phyloP scores from a whole-genome alignment of 2,329 filamentous ascomycete genomes.

The Helminthosporium solani region DNA sequence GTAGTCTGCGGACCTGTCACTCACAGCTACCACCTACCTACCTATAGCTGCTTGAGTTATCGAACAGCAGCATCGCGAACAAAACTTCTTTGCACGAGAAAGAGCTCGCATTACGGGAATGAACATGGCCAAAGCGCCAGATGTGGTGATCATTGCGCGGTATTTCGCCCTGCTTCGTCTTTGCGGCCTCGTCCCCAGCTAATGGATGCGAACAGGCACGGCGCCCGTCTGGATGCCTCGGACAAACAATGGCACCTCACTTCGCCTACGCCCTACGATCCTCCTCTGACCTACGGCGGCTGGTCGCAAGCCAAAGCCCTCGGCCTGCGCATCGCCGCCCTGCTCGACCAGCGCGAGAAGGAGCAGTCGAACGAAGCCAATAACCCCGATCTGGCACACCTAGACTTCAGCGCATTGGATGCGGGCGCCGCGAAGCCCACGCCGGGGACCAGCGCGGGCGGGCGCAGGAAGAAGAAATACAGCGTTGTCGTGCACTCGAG shows the following conservation, averaged over 20 bases:
- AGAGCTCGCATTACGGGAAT: neutral
- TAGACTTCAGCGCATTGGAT: conserved; percentile 25
- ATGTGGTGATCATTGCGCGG: conserved; percentile 54
- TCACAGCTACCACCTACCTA: too few species aligned
- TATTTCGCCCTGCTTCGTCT: conserved; percentile 25
- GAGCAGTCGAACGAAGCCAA: conserved; percentile 40
- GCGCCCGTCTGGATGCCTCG: conserved; percentile 87
- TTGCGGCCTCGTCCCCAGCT: conserved; percentile 13
- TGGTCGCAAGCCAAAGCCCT: conserved; percentile 84
- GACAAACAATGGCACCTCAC: conserved; percentile 94
- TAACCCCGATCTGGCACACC: conserved; percentile 20
- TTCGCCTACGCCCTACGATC: conserved; percentile 91
- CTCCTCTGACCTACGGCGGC: conserved; percentile 89
- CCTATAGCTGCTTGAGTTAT: too few species aligned
- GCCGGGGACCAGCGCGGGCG: conserved; percentile 16
- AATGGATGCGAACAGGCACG: conserved; percentile 63
- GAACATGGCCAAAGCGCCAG: conserved; percentile 48
- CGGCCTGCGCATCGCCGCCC: conserved; percentile 77
- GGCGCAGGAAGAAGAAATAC: conserved; percentile 61
- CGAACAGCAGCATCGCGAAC: neutral
- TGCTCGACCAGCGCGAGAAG: conserved; percentile 57
- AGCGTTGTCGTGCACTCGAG: conserved; percentile 87
- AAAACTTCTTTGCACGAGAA: neutral
- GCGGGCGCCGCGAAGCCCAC: conserved; percentile 6
- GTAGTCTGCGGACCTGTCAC: neutral